These are phyloP conservation scores for Flaveria trinervia DNA, from an alignment of 129 eudicot genomes.

Conservation along the genomic window DNA sequence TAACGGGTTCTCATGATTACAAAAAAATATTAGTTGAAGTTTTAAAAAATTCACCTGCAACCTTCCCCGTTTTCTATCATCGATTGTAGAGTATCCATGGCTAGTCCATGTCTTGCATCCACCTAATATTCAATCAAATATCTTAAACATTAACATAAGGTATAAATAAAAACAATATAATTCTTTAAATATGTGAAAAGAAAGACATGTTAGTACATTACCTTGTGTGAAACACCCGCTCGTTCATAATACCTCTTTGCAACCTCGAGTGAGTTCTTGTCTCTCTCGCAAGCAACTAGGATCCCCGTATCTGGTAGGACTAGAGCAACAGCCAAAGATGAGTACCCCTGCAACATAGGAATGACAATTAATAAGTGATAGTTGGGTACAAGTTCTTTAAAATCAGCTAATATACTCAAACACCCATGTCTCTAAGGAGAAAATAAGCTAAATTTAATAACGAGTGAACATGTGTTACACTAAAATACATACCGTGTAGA, in stretches of 20 bases:
- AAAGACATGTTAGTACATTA: slow-evolving; percentile 24
- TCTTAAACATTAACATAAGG: slow-evolving; percentile 10
- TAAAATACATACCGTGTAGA: slow-evolving; percentile 63
- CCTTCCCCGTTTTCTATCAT: slow-evolving; percentile 81
- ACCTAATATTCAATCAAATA: slow-evolving; percentile 45
- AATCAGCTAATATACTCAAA: background rate
- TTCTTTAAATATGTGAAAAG: slow-evolving; percentile 5
- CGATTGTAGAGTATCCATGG: slow-evolving; percentile 65
- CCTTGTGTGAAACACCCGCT: slow-evolving; percentile 96
- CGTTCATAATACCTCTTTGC: slow-evolving; percentile 78
- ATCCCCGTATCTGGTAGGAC: slow-evolving; percentile 82
- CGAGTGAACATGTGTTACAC: background rate
- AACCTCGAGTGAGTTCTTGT: slow-evolving; percentile 69
- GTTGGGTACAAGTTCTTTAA: slow-evolving; percentile 1
- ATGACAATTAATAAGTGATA: background rate
- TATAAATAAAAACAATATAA: background rate
- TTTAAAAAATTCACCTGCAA: slow-evolving; percentile 51
- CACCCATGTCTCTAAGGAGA: background rate
- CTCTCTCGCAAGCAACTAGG: slow-evolving; percentile 94
- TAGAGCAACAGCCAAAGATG: slow-evolving; percentile 86
- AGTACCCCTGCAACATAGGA: slow-evolving; percentile 62
- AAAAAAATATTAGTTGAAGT: background rate
- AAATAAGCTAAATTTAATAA: background rate
- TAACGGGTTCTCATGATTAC: background rate
- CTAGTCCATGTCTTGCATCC: slow-evolving; percentile 71